A percentile compares a stretch with the other conserved stretches of the same genome.
Conservation (phyloP, 805 yeast genomes). For the Candida nonsorbophila region DNA sequence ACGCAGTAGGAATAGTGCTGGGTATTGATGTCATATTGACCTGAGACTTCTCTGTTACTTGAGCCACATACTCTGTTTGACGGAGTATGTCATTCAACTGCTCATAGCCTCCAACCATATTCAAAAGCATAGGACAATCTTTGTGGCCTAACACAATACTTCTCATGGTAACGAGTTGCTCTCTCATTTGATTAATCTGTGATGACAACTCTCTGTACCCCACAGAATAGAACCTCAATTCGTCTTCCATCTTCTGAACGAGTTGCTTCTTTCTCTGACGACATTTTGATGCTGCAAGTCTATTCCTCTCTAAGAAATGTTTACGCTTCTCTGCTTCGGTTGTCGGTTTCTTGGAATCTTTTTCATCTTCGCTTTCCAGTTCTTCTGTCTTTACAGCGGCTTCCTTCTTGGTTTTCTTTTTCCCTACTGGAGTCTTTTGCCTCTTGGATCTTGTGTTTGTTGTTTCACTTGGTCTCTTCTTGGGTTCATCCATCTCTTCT, state of each 20-base stretch:
- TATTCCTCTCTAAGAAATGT: slow-evolving; percentile 79
- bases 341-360: slow-evolving; percentile 6
- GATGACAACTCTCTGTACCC: slow-evolving; percentile 64
- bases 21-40: slow-evolving; percentile 25
- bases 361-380: slow-evolving; percentile 3
- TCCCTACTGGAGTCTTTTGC: slow-evolving; percentile 6
- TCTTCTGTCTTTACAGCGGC: slow-evolving; percentile 4
- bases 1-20: slow-evolving; percentile 35
- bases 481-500: slow-evolving; percentile 2
- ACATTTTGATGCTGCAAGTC: slow-evolving; percentile 94
- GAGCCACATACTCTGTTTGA: slow-evolving; percentile 24
- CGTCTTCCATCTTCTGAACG: slow-evolving; percentile 76
- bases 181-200: slow-evolving; percentile 54
- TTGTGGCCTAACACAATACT: slow-evolving; percentile 46
- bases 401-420: slow-evolving; percentile 9
- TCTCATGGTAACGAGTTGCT: slow-evolving; percentile 49
- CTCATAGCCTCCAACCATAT: slow-evolving; percentile 43
- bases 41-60: slow-evolving; percentile 17
- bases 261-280: slow-evolving; percentile 90
- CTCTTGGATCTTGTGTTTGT: slow-evolving; percentile 2
- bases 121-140: slow-evolving; percentile 39
- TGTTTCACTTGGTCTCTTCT: slow-evolving; percentile 1
- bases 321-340: slow-evolving; percentile 50
- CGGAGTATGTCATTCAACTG: slow-evolving; percentile 38
- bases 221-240: slow-evolving; percentile 60